Evolutionary conservation across 2,329 filamentous ascomycete genomes (phyloP).

Genomic region (Aspergillus texensis): DNA sequence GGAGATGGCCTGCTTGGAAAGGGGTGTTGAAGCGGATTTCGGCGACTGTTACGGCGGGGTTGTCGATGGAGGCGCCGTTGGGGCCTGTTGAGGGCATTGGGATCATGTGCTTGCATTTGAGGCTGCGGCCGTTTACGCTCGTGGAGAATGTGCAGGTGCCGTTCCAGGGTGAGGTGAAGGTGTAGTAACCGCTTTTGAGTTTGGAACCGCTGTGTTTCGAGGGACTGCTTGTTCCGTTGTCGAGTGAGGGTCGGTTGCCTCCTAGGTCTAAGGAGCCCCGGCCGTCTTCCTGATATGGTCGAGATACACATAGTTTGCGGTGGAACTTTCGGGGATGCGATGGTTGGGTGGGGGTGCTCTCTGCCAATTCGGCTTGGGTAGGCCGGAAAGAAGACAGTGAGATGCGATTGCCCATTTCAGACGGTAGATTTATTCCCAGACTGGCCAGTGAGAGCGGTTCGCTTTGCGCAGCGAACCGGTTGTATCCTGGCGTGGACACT

Average conservation of each 20-base stretch:
- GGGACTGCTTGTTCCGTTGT: constrained; percentile 18
- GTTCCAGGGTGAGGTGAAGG: constrained; percentile 84
- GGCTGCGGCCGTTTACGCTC: constrained; percentile 70
- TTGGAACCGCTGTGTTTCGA: constrained; percentile 25
- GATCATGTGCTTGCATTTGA: constrained; percentile 75
- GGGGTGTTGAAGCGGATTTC: constrained; percentile 91
- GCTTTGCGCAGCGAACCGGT: constrained; percentile 54
- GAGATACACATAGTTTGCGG: constrained; percentile 37
- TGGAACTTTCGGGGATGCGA: constrained; percentile 33
- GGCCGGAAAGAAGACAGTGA: constrained; percentile 14
- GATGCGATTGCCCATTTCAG: constrained; percentile 13
- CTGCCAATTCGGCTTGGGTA: constrained; percentile 2
- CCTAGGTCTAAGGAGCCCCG: constrained; percentile 23
- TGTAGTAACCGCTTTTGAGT: constrained; percentile 58
- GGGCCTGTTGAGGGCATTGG: constrained; percentile 33
- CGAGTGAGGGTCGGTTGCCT: constrained; percentile 20
- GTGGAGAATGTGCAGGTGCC: constrained; percentile 84
- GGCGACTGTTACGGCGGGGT: constrained; percentile 62
- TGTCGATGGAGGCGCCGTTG: constrained; percentile 14
- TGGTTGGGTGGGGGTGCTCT: constrained; percentile 18
- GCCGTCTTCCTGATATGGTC: constrained; percentile 24
- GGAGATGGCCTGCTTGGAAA: constrained; percentile 45
- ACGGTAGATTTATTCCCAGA: constrained; percentile 29
- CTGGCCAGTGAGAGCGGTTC: constrained; percentile 38
- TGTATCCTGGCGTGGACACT: constrained; percentile 62